Conservation (phyloP, 805 yeast genomes). For the Cyberlindnera maritima region DNA sequence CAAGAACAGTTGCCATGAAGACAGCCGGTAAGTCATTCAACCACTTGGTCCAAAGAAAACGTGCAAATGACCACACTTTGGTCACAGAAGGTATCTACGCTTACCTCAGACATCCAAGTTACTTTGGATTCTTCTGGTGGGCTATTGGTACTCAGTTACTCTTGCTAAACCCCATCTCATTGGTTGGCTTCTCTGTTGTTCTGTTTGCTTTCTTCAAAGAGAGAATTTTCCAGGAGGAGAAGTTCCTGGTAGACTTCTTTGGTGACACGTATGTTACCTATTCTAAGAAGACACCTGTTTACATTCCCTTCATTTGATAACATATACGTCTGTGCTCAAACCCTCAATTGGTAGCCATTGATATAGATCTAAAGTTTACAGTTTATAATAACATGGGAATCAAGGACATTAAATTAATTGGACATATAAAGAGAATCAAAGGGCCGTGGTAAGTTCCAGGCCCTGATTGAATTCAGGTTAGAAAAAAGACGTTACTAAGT, state of each 20-base stretch:
- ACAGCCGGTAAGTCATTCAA: constrained; percentile 86
- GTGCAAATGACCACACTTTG: constrained; percentile 54
- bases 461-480: no score
- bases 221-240: constrained; percentile 74
- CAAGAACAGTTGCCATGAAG: constrained; percentile 78
- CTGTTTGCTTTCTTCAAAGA: constrained; percentile 66
- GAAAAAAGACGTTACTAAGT: no score
- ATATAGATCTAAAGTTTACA: no score
- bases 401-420: background rate
- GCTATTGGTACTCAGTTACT: constrained; percentile 80
- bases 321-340: no score
- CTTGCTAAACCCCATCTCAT: constrained; percentile 62
- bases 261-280: constrained; percentile 63
- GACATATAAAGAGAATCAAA: background rate
- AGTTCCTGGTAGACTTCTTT: constrained; percentile 61
- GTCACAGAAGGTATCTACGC: constrained; percentile 75
- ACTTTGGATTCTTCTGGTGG: constrained; percentile 92
- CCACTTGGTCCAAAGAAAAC: constrained; percentile 64
- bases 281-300: constrained; percentile 44
- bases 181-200: constrained; percentile 49
- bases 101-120: constrained; percentile 80
- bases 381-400: no score
- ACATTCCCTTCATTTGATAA: constrained; percentile 50
- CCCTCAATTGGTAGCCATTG: no score
- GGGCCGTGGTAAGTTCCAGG: background rate